phyloP scores from a whole-genome alignment of 192 early-diverging fungal genomes.

The Backusella parvicylindrica region DNA sequence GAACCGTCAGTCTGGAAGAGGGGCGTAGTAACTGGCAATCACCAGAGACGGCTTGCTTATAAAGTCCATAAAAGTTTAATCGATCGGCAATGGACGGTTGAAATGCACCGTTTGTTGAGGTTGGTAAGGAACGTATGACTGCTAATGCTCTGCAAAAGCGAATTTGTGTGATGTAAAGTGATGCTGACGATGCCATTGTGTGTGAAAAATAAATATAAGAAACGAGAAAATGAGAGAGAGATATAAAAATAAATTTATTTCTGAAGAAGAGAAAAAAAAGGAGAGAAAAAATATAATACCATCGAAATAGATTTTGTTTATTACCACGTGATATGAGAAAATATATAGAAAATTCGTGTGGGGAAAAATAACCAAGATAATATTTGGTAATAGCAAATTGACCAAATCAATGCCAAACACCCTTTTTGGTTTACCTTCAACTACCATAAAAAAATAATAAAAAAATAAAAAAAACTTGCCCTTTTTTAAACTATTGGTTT shows the following conservation, averaged over 20 bases:
- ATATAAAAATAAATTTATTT: neutral
- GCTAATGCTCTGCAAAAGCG: constrained; percentile 13
- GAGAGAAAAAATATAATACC: neutral
- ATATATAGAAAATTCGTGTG: neutral
- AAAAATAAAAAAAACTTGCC: neutral
- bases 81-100: constrained; percentile 19
- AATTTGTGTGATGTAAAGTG: constrained; percentile 1
- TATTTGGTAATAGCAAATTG: neutral
- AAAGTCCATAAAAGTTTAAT: constrained; percentile 32
- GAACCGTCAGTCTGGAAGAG: constrained; percentile 1
- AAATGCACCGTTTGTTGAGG: neutral
- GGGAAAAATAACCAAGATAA: neutral
- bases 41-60: constrained; percentile 25
- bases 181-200: neutral
- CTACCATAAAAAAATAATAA: too few species aligned
- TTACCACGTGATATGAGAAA: neutral
- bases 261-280: neutral
- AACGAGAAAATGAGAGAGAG: neutral
- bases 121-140: constrained; percentile 10
- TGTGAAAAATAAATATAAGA: neutral
- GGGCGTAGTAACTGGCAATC: constrained; percentile 18
- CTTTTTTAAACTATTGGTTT: neutral
- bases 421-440: neutral
- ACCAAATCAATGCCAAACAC: neutral
- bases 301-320: neutral